phyloP scores from a whole-genome alignment of 176 grass and related monocot species.

The Zoysia pacifica region DNA sequence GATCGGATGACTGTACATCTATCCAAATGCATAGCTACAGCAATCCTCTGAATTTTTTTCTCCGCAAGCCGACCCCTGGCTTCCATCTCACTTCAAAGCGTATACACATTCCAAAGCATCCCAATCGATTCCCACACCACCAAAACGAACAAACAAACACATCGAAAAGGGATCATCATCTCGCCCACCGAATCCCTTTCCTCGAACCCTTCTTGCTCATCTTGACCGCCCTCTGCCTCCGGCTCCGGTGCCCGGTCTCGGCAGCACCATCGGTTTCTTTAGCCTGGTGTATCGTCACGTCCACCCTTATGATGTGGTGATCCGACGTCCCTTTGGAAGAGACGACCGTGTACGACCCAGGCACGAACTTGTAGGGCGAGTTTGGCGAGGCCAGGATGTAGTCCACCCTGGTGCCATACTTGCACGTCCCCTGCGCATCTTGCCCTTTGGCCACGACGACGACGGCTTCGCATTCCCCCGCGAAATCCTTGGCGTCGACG shows the following conservation, averaged over 20 bases:
- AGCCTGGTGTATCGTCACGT: constrained; percentile 45
- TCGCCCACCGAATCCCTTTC: constrained; percentile 60
- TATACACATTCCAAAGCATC: constrained; percentile 35
- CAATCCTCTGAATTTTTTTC: too few species aligned
- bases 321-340: constrained; percentile 88
- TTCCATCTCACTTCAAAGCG: too few species aligned
- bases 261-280: constrained; percentile 22
- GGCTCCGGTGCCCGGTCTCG: neutral
- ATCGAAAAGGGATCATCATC: neutral
- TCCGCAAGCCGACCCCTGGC: too few species aligned
- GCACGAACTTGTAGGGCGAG: constrained; percentile 73
- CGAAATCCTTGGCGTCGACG: constrained; percentile 89
- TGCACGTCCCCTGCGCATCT: constrained; percentile 98
- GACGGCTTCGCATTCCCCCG: constrained; percentile 92
- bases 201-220: constrained; percentile 49
- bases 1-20: too few species aligned
- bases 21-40: too few species aligned
- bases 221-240: constrained; percentile 60
- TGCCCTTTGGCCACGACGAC: constrained; percentile 96
- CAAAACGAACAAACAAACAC: neutral
- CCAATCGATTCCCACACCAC: neutral
- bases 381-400: constrained; percentile 80
- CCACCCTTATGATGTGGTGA: constrained; percentile 84
- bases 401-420: constrained; percentile 92
- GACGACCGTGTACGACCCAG: constrained; percentile 78